Evolutionary conservation across 2,329 filamentous ascomycete species (phyloP).

Genomic region (Elsinoe arachidis): DNA sequence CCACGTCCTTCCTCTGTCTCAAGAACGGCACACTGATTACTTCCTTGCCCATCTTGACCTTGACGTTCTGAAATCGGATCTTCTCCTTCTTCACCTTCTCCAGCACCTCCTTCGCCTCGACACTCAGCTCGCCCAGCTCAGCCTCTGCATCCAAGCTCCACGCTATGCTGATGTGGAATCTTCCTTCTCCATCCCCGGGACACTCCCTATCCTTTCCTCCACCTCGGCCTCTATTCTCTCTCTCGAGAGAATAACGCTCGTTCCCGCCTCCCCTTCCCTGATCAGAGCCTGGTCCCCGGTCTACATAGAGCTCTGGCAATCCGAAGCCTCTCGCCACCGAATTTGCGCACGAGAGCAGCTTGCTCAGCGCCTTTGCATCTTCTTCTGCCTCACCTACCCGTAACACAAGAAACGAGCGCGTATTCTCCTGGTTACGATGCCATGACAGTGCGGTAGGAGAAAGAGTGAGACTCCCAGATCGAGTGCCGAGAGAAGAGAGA

Average conservation of each 20-base stretch:
- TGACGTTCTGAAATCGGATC: slow-evolving; percentile 34
- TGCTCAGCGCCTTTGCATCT: slow-evolving; percentile 29
- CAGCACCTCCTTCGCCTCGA: slow-evolving; percentile 17
- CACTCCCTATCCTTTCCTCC: background rate
- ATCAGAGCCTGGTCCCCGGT: slow-evolving; percentile 26
- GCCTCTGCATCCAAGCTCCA: slow-evolving; percentile 55
- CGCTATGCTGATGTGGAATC: slow-evolving; percentile 85
- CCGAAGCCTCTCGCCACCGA: slow-evolving; percentile 47
- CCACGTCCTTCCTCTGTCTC: background rate
- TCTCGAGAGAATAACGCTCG: slow-evolving; percentile 15
- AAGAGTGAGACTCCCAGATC: slow-evolving; percentile 23
- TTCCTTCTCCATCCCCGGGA: slow-evolving; percentile 20
- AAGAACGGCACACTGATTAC: slow-evolving; percentile 22
- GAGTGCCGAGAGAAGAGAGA: slow-evolving; percentile 20
- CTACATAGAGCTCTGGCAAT: slow-evolving; percentile 63
- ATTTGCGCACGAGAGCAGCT: slow-evolving; percentile 61
- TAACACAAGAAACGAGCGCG: slow-evolving; percentile 71
- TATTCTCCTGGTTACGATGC: slow-evolving; percentile 58
- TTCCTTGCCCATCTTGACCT: slow-evolving; percentile 40
- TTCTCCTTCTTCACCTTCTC: slow-evolving; percentile 18
- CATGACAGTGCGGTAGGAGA: slow-evolving; percentile 46
- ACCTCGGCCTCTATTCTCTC: background rate
- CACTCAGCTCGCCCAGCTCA: slow-evolving; percentile 9
- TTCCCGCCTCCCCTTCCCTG: slow-evolving; percentile 17
- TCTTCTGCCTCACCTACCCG: background rate